Percentiles rank a stretch among this genome's conserved stretches.
Evolutionary conservation across 768 basidiomycete genomes (phyloP).

Genomic region (Holtermannia corniformis): DNA sequence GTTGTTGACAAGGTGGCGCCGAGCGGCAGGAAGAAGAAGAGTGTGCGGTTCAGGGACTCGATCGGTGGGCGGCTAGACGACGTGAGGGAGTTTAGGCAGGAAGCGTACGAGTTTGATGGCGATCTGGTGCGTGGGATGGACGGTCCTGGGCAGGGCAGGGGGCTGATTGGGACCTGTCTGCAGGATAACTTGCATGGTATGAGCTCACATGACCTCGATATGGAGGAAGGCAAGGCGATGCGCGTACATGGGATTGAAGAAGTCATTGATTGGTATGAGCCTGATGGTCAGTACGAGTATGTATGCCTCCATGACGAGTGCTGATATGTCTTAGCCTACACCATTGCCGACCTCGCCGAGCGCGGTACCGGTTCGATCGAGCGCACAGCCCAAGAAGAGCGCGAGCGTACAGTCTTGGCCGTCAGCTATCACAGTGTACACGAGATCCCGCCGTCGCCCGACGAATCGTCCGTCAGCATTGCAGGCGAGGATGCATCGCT

Average conservation of each 20-base stretch:
- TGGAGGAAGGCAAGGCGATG: constrained; percentile 18
- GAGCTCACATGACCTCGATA: constrained; percentile 16
- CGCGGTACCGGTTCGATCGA: constrained; percentile 8
- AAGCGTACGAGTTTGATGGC: constrained; percentile 28
- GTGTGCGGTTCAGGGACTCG: constrained; percentile 25
- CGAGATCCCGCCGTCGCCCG: not conserved
- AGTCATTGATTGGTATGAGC: constrained; percentile 30
- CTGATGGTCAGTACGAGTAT: constrained; percentile 12
- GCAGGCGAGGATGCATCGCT: not conserved
- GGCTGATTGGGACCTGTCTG: not conserved
- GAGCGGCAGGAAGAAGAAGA: constrained; percentile 9
- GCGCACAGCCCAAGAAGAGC: constrained; percentile 9
- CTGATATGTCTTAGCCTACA: not conserved
- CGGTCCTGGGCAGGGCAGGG: not conserved
- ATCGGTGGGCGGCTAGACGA: constrained; percentile 17
- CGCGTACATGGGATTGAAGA: constrained; percentile 4
- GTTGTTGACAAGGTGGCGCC: not conserved
- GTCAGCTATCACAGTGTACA: not conserved
- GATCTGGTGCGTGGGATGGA: constrained; percentile 4
- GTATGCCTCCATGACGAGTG: not conserved
- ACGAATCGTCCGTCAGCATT: not conserved
- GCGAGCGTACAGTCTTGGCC: constrained; percentile 29
- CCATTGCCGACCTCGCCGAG: constrained; percentile 1
- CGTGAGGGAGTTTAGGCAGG: constrained; percentile 18
- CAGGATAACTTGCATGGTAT: constrained; percentile 15